Conservation (phyloP, 2,329 filamentous ascomycete genomes). For the Exophiala calicioides region DNA sequence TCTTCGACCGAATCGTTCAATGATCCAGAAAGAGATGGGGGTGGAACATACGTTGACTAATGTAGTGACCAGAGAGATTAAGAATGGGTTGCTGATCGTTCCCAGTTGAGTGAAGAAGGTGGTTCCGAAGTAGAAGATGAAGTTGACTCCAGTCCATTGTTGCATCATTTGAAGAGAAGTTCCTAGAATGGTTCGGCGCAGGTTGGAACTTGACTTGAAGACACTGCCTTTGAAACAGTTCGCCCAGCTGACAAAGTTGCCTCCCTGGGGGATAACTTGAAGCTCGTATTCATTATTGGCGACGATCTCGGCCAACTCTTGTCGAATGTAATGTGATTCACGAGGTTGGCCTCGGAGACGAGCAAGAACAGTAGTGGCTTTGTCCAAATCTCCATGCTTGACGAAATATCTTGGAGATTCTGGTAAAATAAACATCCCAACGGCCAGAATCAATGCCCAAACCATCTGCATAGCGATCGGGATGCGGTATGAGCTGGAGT, state of each 20-base stretch:
- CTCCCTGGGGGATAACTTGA: slow-evolving; percentile 63
- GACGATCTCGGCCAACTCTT: slow-evolving; percentile 80
- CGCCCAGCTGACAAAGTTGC: slow-evolving; percentile 69
- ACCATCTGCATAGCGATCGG: slow-evolving; percentile 77
- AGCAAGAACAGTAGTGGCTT: slow-evolving; percentile 63
- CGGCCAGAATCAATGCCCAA: slow-evolving; percentile 71
- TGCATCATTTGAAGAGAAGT: slow-evolving; percentile 79
- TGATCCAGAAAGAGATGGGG: slow-evolving; percentile 81
- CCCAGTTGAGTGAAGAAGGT: slow-evolving; percentile 77
- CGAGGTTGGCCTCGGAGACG: slow-evolving; percentile 72
- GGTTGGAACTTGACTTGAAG: slow-evolving; percentile 53
- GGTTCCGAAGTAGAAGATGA: slow-evolving; percentile 84
- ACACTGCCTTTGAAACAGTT: slow-evolving; percentile 62
- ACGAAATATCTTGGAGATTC: slow-evolving; percentile 86
- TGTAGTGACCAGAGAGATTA: slow-evolving; percentile 82
- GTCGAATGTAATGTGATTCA: slow-evolving; percentile 73
- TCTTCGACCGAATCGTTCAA: slow-evolving; percentile 80
- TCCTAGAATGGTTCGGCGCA: slow-evolving; percentile 70
- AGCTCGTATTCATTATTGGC: slow-evolving; percentile 88
- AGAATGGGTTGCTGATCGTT: slow-evolving; percentile 75
- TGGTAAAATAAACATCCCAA: slow-evolving; percentile 73
- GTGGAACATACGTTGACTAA: slow-evolving; percentile 85
- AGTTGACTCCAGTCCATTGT: slow-evolving; percentile 84
- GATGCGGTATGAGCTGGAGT: slow-evolving; percentile 74
- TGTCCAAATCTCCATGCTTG: slow-evolving; percentile 69